A percentile compares a stretch with the other conserved stretches of the same genome.
phyloP scores from a whole-genome alignment of 73 alveolate genomes.

The Vitrella brassicaformis region DNA sequence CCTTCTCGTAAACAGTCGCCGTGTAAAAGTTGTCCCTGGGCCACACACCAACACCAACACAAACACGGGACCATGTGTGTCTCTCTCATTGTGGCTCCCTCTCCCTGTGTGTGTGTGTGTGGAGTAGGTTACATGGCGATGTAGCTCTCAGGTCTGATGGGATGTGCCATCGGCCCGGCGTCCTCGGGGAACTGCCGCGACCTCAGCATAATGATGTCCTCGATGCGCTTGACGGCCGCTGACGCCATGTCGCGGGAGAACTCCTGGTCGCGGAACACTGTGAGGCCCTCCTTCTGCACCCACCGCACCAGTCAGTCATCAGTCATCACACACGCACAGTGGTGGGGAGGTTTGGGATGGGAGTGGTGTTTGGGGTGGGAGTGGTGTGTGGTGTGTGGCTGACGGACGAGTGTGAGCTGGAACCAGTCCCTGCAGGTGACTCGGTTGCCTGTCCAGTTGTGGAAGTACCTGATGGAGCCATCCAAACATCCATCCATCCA shows the following conservation, averaged over 20 bases:
- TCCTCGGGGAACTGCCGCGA: constrained; percentile 13
- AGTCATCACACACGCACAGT: not conserved
- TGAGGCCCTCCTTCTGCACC: constrained; percentile 27
- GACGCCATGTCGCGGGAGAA: constrained; percentile 39
- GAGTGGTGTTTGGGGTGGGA: not conserved
- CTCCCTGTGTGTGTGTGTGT: no score
- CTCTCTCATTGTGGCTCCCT: no score
- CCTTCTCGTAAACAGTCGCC: constrained; percentile 37
- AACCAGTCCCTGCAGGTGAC: constrained; percentile 40
- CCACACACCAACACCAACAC: no score
- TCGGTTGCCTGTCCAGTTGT: constrained; percentile 39
- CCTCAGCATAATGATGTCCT: constrained; percentile 20
- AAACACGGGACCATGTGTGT: no score
- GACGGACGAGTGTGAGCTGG: constrained; percentile 14
- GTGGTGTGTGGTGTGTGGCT: not conserved
- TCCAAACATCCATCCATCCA: not conserved
- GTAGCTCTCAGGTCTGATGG: constrained; percentile 25
- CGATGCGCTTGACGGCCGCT: constrained; percentile 26
- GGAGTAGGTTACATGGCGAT: no score
- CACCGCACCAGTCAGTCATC: not conserved
- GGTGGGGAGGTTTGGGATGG: not conserved
- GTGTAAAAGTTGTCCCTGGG: constrained; percentile 39
- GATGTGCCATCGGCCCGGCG: constrained; percentile 29
- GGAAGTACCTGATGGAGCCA: not conserved
- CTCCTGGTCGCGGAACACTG: constrained; percentile 29